Conservation (phyloP, 768 basidiomycete species). For the Holtermannia corniformis region DNA sequence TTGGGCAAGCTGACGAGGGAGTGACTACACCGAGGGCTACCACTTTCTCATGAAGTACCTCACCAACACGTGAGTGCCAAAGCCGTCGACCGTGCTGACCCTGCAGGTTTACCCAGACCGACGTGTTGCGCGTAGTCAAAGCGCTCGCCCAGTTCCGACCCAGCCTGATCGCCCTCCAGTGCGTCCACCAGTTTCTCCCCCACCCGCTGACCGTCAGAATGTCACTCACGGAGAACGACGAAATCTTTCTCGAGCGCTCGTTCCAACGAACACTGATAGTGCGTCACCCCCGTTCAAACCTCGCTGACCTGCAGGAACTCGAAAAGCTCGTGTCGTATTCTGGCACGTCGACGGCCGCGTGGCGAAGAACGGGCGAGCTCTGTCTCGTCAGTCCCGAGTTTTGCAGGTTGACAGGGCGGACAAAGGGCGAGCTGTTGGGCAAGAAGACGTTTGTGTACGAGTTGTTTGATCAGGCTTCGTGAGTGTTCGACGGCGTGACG, state of each 20-base stretch:
- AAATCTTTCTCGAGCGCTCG: constrained; percentile 89
- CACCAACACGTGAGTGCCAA: constrained; percentile 49
- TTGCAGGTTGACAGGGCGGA: constrained; percentile 85
- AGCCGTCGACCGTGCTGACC: background rate
- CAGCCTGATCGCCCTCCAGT: constrained; percentile 88
- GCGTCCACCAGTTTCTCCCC: constrained; percentile 4
- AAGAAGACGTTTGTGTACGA: constrained; percentile 52
- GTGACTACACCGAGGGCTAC: constrained; percentile 90
- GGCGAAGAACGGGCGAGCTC: constrained; percentile 96
- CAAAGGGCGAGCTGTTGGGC: constrained; percentile 65
- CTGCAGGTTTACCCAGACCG: constrained; percentile 85
- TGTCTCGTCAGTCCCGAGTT: constrained; percentile 95
- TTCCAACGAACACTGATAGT: constrained; percentile 89
- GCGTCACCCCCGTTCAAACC: constrained; percentile 22
- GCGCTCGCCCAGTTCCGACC: constrained; percentile 91
- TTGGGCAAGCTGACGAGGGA: constrained; percentile 5
- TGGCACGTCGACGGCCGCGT: constrained; percentile 93
- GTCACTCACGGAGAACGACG: constrained; percentile 92
- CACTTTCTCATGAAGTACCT: constrained; percentile 94
- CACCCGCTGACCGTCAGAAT: constrained; percentile 46
- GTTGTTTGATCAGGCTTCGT: constrained; percentile 92
- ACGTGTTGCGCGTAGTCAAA: constrained; percentile 85
- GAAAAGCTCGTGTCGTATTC: constrained; percentile 95
- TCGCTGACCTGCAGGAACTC: constrained; percentile 56
- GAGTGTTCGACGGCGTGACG: constrained; percentile 58